phyloP scores from a whole-genome alignment of 2,329 filamentous ascomycete species.

The Shiraia bambusicola region DNA sequence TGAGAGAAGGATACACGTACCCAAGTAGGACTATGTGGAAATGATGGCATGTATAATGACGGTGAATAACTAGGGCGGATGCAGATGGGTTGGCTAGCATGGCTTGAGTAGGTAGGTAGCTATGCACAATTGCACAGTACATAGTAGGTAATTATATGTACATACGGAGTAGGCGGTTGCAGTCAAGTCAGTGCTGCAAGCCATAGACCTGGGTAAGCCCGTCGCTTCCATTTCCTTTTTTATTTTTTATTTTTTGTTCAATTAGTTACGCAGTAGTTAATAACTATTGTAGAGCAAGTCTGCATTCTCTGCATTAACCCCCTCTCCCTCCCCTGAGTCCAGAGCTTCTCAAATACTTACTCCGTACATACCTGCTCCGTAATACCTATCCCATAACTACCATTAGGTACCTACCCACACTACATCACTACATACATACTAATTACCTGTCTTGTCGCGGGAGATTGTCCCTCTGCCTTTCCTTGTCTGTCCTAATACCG shows the following conservation, averaged over 20 bases:
- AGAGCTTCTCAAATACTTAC: no score
- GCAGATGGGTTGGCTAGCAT: background rate
- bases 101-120: background rate
- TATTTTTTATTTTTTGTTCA: no score
- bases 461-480: slow-evolving; percentile 4
- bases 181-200: slow-evolving; percentile 3
- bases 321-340: no score
- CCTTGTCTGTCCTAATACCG: background rate
- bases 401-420: no score
- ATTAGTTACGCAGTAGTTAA: no score
- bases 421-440: no score
- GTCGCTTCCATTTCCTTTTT: background rate
- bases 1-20: slow-evolving; percentile 11
- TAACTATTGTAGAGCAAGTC: no score
- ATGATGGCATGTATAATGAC: background rate
- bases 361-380: no score
- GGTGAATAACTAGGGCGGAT: background rate
- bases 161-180: background rate
- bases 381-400: no score
- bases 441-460: no score
- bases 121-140: slow-evolving; percentile 4
- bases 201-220: slow-evolving; percentile 10
- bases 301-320: no score
- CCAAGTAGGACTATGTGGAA: background rate
- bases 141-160: no score